Percentiles rank a stretch among this genome's conserved stretches.
These are phyloP conservation scores for Friedmanniomyces endolithicus DNA, from an alignment of 495 filamentous ascomycete genomes.

Conservation along the genomic window DNA sequence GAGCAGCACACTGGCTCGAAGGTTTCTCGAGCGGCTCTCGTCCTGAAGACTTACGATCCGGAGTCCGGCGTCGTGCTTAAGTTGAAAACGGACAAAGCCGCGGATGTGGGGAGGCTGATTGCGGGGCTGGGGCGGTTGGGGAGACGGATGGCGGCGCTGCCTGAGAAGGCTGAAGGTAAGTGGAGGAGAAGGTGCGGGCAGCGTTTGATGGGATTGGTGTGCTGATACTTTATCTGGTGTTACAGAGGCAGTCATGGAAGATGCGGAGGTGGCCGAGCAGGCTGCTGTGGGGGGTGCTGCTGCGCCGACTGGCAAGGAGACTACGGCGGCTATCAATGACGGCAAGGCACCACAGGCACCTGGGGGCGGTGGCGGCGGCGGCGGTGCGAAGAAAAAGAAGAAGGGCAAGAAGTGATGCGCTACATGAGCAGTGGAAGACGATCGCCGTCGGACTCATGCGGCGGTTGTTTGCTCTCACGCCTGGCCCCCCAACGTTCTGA, in stretches of 20 bases:
- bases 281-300: neutral
- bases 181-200: too few species aligned
- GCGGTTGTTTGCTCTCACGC: too few species aligned
- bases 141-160: constrained; percentile 50
- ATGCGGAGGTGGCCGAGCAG: neutral
- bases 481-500: too few species aligned
- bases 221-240: neutral
- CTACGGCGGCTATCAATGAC: neutral
- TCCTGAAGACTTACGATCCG: constrained; percentile 84
- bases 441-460: neutral
- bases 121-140: constrained; percentile 58
- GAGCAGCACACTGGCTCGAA: constrained; percentile 17
- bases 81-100: constrained; percentile 38
- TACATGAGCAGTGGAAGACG: neutral
- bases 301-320: neutral
- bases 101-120: constrained; percentile 74
- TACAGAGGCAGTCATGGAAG: constrained; percentile 15
- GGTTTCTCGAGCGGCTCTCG: constrained; percentile 49
- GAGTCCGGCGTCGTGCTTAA: constrained; percentile 49
- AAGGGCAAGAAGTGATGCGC: constrained; percentile 31
- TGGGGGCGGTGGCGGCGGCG: constrained; percentile 17
- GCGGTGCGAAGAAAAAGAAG: constrained; percentile 31
- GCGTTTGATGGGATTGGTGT: neutral
- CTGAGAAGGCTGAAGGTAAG: constrained; percentile 32
- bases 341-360: constrained; percentile 5